phyloP scores from a whole-genome alignment of 2,329 filamentous ascomycete genomes.

The Cercospora brassicicola region DNA sequence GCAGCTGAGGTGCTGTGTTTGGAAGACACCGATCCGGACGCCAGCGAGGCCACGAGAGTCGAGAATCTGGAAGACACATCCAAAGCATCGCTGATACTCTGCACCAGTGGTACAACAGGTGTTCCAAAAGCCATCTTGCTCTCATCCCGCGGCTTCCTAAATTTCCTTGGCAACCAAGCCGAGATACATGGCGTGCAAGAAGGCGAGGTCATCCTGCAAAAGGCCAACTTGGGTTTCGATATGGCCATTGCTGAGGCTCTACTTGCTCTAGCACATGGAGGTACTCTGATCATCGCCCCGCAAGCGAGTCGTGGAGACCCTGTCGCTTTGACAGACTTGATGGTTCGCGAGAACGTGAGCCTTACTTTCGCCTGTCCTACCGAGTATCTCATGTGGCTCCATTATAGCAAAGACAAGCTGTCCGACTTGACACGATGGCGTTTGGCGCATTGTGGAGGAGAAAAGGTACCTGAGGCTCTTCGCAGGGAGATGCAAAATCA shows the following conservation, averaged over 20 bases:
- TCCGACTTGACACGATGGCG: conserved; percentile 30
- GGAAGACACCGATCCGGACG: conserved; percentile 2
- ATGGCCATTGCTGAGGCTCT: conserved; percentile 45
- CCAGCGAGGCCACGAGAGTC: neutral
- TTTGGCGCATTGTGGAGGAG: conserved; percentile 39
- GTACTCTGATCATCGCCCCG: conserved; percentile 41
- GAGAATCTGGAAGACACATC: conserved; percentile 17
- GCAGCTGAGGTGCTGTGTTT: conserved; percentile 9
- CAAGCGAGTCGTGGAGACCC: conserved; percentile 40
- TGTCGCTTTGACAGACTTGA: conserved; percentile 39
- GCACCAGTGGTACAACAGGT: conserved; percentile 25
- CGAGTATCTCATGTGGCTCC: conserved; percentile 40
- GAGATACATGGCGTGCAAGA: conserved; percentile 13
- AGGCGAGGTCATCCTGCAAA: conserved; percentile 40
- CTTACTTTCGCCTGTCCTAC: conserved; percentile 46
- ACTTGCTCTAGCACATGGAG: conserved; percentile 42
- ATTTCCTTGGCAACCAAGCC: conserved; percentile 16
- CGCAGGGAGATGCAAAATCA: conserved; percentile 11
- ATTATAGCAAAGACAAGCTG: conserved; percentile 17
- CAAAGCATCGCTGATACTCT: conserved; percentile 18
- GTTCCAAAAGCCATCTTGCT: conserved; percentile 25
- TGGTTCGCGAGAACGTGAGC: conserved; percentile 42
- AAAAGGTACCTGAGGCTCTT: conserved; percentile 27
- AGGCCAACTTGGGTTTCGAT: conserved; percentile 46
- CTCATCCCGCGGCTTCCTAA: conserved; percentile 18